Evolutionary conservation across 345 rosid species (phyloP).

Genomic region (Passiflora organensis): DNA sequence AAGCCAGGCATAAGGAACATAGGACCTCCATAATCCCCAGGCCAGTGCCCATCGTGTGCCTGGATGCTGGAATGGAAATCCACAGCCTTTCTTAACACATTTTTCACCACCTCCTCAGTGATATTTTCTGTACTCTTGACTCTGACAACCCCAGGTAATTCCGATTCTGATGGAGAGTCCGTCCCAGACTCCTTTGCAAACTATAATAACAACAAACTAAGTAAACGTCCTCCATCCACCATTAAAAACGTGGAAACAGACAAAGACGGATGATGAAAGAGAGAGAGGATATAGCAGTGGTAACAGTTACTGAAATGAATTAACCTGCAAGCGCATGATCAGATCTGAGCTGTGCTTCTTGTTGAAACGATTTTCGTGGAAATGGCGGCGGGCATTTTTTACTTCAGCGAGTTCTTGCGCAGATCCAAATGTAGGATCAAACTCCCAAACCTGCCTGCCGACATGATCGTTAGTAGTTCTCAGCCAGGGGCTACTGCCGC

Average conservation of each 20-base stretch:
- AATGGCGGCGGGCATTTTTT: conserved; percentile 53
- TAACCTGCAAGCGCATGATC: conserved; percentile 82
- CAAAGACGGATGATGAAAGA: background rate
- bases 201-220: background rate
- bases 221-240: background rate
- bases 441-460: conserved; percentile 89
- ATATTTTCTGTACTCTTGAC: conserved; percentile 47
- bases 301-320: background rate
- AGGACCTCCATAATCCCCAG: conserved; percentile 99
- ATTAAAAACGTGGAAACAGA: background rate
- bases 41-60: conserved; percentile 95
- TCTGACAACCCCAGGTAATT: background rate
- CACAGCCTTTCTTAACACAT: conserved; percentile 61
- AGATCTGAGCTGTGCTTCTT: conserved; percentile 84
- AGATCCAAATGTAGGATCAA: conserved; percentile 61
- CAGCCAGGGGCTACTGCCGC: conserved; percentile 64
- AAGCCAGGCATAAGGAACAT: conserved; percentile 95
- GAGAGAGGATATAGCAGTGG: background rate
- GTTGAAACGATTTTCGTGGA: conserved; percentile 47
- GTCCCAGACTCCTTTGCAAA: background rate
- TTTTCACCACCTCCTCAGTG: conserved; percentile 53
- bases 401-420: conserved; percentile 56
- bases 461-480: conserved; percentile 56
- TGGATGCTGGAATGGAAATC: conserved; percentile 67
- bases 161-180: background rate